Conservation (phyloP, 2,329 filamentous ascomycete genomes). For the Tolypocladium album region DNA sequence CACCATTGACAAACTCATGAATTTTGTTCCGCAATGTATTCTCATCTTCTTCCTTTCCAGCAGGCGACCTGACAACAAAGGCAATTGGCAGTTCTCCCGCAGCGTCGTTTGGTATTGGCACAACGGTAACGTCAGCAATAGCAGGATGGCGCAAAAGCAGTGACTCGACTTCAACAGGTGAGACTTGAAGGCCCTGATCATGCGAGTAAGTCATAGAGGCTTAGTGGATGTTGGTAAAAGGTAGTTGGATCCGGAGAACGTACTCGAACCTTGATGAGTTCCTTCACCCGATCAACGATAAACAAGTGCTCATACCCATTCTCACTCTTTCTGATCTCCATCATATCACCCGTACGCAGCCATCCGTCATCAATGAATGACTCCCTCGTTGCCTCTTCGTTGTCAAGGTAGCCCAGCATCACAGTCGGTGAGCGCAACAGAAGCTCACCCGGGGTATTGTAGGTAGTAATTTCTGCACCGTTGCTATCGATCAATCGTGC, state of each 20-base stretch:
- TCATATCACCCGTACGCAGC: constrained; percentile 24
- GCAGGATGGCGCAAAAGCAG: constrained; percentile 53
- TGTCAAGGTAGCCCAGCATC: constrained; percentile 69
- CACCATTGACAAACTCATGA: constrained; percentile 33
- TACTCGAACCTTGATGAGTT: constrained; percentile 47
- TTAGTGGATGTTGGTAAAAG: background rate
- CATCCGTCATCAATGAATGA: constrained; percentile 11
- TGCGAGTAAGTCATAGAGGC: background rate
- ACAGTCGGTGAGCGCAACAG: constrained; percentile 63
- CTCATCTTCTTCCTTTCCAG: constrained; percentile 35
- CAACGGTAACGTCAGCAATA: constrained; percentile 59
- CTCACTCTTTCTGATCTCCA: constrained; percentile 50
- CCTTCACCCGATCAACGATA: constrained; percentile 12
- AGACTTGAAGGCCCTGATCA: constrained; percentile 60
- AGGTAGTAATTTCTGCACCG: constrained; percentile 55
- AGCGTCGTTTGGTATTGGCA: constrained; percentile 45
- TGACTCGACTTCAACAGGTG: constrained; percentile 60
- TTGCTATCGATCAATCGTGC: constrained; percentile 58
- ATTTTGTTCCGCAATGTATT: constrained; percentile 34
- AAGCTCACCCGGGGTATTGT: constrained; percentile 62
- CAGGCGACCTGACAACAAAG: constrained; percentile 37
- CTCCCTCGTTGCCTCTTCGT: constrained; percentile 40
- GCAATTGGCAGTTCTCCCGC: constrained; percentile 47
- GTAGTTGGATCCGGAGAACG: background rate
- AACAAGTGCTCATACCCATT: constrained; percentile 17